These are phyloP conservation scores for Trichoderma aggressivum DNA, from an alignment of 2,329 filamentous ascomycete species.

Conservation along the genomic window DNA sequence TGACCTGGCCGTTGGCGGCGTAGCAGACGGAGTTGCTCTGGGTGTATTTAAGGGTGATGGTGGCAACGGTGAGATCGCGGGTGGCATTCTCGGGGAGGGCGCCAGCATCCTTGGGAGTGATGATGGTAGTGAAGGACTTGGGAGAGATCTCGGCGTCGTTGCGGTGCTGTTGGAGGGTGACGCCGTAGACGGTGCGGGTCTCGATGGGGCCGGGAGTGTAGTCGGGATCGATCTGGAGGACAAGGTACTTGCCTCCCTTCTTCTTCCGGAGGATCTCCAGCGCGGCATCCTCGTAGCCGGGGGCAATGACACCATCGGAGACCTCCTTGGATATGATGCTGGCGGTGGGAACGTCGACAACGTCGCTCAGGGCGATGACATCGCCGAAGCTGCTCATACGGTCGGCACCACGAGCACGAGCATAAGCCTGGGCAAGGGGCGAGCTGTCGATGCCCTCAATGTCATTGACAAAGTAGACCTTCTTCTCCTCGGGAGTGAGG, in stretches of 20 bases:
- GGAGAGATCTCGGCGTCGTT: slow-evolving; percentile 88
- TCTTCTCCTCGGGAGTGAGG: slow-evolving; percentile 81
- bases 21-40: slow-evolving; percentile 99
- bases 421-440: slow-evolving; percentile 87
- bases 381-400: slow-evolving; percentile 99
- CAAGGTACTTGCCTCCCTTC: slow-evolving; percentile 95
- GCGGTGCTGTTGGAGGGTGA: slow-evolving; percentile 84
- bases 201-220: slow-evolving; percentile 81
- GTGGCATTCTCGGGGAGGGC: slow-evolving; percentile 75
- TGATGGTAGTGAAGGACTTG: slow-evolving; percentile 77
- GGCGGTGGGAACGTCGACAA: slow-evolving; percentile 87
- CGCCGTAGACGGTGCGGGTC: slow-evolving; percentile 82
- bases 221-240: slow-evolving; percentile 88
- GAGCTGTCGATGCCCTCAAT: slow-evolving; percentile 86
- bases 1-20: slow-evolving; percentile 85
- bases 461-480: slow-evolving; percentile 98
- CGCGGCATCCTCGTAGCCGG: slow-evolving; percentile 78
- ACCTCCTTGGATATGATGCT: slow-evolving; percentile 98
- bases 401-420: slow-evolving; percentile 90
- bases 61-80: slow-evolving; percentile 89
- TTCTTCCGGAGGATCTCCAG: slow-evolving; percentile 94
- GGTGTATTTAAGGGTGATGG: slow-evolving; percentile 96
- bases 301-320: slow-evolving; percentile 92
- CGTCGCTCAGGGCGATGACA: slow-evolving; percentile 86
- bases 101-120: slow-evolving; percentile 76